These are phyloP conservation scores for Aspergillus luchuensis DNA, from an alignment of 2,329 filamentous ascomycete species.

Conservation along the genomic window DNA sequence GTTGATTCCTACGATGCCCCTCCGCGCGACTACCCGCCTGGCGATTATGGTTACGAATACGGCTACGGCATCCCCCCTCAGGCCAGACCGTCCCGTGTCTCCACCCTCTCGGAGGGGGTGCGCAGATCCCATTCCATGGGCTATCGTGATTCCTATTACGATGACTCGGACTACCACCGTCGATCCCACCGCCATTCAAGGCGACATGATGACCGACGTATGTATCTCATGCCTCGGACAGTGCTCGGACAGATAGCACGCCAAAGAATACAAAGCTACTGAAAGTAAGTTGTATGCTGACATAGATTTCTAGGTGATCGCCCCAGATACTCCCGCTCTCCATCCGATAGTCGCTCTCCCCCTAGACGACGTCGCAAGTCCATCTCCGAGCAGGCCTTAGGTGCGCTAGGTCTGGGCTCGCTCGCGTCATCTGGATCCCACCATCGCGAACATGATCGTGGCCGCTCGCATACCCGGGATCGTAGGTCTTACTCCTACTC, in stretches of 20 bases:
- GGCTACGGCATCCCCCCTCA: conserved; percentile 33
- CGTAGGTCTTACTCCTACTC: conserved; percentile 52
- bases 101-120: conserved; percentile 38
- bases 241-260: not conserved
- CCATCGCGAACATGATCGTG: conserved; percentile 54
- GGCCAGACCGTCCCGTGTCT: conserved; percentile 27
- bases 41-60: conserved; percentile 47
- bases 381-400: conserved; percentile 53
- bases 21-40: conserved; percentile 79
- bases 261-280: not conserved
- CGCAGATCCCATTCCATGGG: conserved; percentile 42
- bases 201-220: conserved; percentile 50
- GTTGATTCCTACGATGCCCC: conserved; percentile 78
- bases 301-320: conserved; percentile 30
- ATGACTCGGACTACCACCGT: conserved; percentile 32
- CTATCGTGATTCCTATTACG: conserved; percentile 38
- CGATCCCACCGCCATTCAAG: conserved; percentile 46
- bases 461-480: conserved; percentile 37
- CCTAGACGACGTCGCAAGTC: conserved; percentile 48
- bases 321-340: conserved; percentile 37
- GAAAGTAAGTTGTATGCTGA: conserved; percentile 7
- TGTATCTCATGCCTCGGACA: conserved; percentile 22
- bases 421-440: conserved; percentile 40
- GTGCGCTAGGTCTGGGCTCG: conserved; percentile 61
- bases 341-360: conserved; percentile 45